Evolutionary conservation across 176 grass and related monocot species (phyloP).

Genomic region (Rhipidocladum racemiflorum): DNA sequence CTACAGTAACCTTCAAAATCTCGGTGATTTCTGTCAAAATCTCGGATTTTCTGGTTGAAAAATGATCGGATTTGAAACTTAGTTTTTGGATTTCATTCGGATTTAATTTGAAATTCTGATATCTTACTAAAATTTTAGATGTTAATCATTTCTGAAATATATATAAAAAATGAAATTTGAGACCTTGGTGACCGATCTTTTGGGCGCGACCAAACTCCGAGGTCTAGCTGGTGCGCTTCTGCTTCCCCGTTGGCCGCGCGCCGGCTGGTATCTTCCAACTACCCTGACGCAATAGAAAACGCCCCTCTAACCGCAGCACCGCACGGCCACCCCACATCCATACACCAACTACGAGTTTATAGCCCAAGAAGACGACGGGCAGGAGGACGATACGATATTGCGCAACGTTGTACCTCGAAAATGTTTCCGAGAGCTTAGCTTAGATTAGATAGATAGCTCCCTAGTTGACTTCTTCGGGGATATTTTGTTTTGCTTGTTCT

Average conservation of each 20-base stretch:
- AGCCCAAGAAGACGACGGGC: background rate
- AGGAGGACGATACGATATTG: background rate
- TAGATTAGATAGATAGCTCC: background rate
- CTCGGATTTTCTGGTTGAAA: too few species aligned
- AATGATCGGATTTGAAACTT: too few species aligned
- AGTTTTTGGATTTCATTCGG: too few species aligned
- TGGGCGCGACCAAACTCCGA: too few species aligned
- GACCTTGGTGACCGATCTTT: too few species aligned
- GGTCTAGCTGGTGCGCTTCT: background rate
- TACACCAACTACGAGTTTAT: background rate
- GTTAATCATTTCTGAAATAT: too few species aligned
- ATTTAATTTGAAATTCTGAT: too few species aligned
- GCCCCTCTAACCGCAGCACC: constrained; percentile 32
- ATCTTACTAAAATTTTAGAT: too few species aligned
- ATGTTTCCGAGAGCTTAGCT: background rate
- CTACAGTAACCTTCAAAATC: too few species aligned
- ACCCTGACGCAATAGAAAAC: constrained; percentile 35
- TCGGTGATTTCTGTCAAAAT: too few species aligned
- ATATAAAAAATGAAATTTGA: too few species aligned
- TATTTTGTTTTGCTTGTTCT: background rate
- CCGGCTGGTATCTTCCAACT: constrained; percentile 16
- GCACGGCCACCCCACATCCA: background rate
- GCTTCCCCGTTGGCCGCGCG: background rate
- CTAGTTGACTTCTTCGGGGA: constrained; percentile 25
- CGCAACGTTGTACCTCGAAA: background rate